phyloP scores from a whole-genome alignment of 169 alveolate genomes.

The Cryptosporidium viatorum region DNA sequence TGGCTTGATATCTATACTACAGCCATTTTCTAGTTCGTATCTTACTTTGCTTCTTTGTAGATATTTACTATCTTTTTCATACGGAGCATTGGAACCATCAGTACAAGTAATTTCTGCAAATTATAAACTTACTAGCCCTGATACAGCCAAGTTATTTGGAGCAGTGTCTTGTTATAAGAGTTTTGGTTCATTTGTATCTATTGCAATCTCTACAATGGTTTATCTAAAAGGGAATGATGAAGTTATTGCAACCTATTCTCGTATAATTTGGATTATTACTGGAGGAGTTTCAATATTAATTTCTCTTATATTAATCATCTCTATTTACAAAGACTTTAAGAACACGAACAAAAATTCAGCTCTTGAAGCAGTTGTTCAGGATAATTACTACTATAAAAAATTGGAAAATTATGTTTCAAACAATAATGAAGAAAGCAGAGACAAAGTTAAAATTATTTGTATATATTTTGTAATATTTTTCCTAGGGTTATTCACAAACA shows the following conservation, averaged over 20 bases:
- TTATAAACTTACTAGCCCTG: background rate
- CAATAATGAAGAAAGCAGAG: background rate
- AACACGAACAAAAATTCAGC: background rate
- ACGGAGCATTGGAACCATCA: slow-evolving; percentile 39
- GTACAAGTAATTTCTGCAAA: slow-evolving; percentile 25
- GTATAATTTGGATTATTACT: slow-evolving; percentile 13
- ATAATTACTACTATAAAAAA: background rate
- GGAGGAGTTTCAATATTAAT: slow-evolving; percentile 15
- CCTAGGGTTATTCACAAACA: slow-evolving; percentile 6
- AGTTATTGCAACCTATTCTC: background rate
- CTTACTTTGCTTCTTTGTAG: background rate
- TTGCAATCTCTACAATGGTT: slow-evolving; percentile 4
- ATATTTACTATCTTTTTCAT: slow-evolving; percentile 22
- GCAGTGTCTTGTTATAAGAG: slow-evolving; percentile 14
- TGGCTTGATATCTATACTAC: slow-evolving; percentile 29
- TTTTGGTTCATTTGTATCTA: slow-evolving; percentile 38
- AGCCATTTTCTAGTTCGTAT: slow-evolving; percentile 11
- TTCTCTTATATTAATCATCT: background rate
- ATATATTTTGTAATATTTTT: background rate
- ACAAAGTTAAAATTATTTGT: background rate
- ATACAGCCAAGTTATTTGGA: slow-evolving; percentile 31
- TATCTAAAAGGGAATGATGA: background rate
- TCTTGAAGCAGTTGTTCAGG: slow-evolving; percentile 1
- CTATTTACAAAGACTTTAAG: background rate
- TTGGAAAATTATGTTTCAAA: background rate